Evolutionary conservation across 176 grass and related monocot species (phyloP).

Genomic region (Chrysopogon serrulatus): DNA sequence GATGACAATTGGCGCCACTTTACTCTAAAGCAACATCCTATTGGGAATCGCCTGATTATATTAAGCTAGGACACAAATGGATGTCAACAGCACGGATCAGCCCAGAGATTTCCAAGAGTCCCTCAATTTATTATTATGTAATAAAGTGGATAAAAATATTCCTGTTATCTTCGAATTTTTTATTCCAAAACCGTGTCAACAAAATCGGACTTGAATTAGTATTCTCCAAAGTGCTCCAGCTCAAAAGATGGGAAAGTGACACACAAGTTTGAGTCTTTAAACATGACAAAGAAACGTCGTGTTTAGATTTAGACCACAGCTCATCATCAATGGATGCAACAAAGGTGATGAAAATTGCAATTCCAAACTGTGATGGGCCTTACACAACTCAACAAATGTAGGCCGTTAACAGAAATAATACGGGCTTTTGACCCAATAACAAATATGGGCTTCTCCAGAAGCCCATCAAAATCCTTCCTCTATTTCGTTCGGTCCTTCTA

Average conservation of each 20-base stretch:
- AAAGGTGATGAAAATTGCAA: neutral
- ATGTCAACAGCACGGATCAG: neutral
- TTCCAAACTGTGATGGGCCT: neutral
- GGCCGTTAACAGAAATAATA: neutral
- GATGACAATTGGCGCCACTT: slow-evolving; percentile 8
- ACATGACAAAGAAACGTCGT: neutral
- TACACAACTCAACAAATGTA: neutral
- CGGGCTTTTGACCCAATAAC: neutral
- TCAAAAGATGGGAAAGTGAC: neutral
- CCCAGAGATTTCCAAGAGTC: neutral
- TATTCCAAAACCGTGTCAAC: neutral
- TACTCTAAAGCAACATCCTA: neutral
- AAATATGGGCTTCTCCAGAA: neutral
- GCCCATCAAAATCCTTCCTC: neutral
- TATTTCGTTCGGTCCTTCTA: neutral
- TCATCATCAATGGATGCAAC: neutral
- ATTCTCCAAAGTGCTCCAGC: neutral
- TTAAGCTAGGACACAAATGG: neutral
- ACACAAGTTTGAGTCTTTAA: neutral
- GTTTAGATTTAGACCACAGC: too few species aligned
- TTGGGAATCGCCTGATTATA: neutral
- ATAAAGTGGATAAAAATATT: neutral
- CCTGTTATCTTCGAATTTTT: neutral
- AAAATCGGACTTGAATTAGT: neutral
- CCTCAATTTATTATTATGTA: neutral